Evolutionary conservation across 2,329 filamentous ascomycete species (phyloP).

Genomic region (Microdochium nivale): DNA sequence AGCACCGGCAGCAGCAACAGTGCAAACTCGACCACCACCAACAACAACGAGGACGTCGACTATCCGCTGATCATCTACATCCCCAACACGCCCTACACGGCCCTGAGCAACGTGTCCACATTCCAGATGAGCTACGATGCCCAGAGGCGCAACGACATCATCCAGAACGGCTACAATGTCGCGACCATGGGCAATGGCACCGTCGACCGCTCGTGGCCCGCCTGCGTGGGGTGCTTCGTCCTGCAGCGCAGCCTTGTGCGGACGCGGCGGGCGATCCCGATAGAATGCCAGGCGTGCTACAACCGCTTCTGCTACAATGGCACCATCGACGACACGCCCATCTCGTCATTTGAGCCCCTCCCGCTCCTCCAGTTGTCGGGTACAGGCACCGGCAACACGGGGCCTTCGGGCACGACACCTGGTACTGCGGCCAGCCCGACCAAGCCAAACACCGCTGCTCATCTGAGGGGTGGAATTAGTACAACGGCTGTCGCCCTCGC

Average conservation of each 20-base stretch:
- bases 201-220: conserved; percentile 63
- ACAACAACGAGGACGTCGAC: conserved; percentile 49
- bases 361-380: neutral
- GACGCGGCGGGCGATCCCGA: conserved; percentile 60
- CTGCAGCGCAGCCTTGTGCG: conserved; percentile 67
- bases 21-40: conserved; percentile 79
- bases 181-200: conserved; percentile 79
- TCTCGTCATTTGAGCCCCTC: conserved; percentile 14
- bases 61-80: conserved; percentile 76
- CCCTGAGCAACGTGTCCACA: conserved; percentile 71
- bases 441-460: neutral
- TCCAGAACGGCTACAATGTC: conserved; percentile 77
- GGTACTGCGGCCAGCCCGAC: neutral
- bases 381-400: neutral
- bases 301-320: conserved; percentile 87
- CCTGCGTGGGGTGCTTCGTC: conserved; percentile 83
- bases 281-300: conserved; percentile 71
- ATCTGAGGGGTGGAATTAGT: too few relatives aligned
- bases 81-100: conserved; percentile 75
- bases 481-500: too few relatives aligned
- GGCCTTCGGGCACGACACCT: neutral
- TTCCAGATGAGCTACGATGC: conserved; percentile 59
- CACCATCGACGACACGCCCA: conserved; percentile 30
- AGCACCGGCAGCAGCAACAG: too few relatives aligned
- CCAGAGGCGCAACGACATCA: conserved; percentile 65